These are phyloP conservation scores for Rhodomyrtus tomentosa DNA, from an alignment of 345 rosid species.

Conservation along the genomic window DNA sequence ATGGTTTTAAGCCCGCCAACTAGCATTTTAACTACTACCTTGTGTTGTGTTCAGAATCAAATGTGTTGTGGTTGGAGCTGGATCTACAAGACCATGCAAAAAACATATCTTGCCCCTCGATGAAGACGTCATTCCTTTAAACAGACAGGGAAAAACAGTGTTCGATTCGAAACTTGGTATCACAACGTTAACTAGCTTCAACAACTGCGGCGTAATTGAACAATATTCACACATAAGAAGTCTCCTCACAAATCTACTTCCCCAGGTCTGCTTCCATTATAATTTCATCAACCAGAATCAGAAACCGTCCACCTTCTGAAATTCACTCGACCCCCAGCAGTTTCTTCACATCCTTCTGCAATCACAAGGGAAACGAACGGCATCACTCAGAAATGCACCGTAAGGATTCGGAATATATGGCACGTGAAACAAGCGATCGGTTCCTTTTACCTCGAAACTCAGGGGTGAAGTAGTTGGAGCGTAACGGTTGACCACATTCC, in stretches of 20 bases:
- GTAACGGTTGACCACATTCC: constrained; percentile 26
- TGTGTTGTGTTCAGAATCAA: too few species aligned
- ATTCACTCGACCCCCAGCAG: constrained; percentile 28
- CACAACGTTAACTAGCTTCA: neutral
- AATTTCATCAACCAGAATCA: neutral
- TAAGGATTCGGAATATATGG: neutral
- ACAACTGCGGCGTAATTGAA: neutral
- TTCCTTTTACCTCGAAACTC: constrained; percentile 20
- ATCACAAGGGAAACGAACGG: neutral
- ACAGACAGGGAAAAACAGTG: neutral
- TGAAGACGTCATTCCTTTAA: neutral
- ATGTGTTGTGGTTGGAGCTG: too few species aligned
- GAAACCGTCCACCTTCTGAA: neutral
- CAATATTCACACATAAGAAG: neutral
- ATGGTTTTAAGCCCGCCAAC: too few species aligned
- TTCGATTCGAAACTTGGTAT: neutral
- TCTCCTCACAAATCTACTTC: neutral
- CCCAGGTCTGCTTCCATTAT: neutral
- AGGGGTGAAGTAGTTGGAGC: constrained; percentile 29
- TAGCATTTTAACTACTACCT: too few species aligned
- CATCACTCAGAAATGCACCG: neutral
- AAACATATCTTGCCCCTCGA: too few species aligned
- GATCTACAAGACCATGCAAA: too few species aligned
- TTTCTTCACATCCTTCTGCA: constrained; percentile 74
- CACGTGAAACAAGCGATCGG: neutral